Conservation (phyloP, 2,329 filamentous ascomycete genomes). For the Beauveria medogensis region DNA sequence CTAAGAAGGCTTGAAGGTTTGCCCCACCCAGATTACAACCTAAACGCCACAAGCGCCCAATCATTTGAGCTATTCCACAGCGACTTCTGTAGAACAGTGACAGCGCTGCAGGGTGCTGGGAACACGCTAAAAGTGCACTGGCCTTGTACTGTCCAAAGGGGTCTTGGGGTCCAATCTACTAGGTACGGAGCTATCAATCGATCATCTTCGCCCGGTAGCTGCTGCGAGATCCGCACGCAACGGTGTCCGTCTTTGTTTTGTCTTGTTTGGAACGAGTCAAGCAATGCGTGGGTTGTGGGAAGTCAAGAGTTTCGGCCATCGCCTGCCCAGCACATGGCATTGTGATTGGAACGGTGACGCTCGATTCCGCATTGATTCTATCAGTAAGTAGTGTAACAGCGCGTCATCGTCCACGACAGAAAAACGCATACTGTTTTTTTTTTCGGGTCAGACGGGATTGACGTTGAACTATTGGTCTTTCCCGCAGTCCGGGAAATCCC, state of each 20-base stretch:
- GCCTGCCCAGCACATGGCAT: not conserved
- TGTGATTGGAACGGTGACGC: not conserved
- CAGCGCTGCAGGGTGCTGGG: not conserved
- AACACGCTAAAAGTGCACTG: not conserved
- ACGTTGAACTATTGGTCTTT: not conserved
- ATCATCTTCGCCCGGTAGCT: not conserved
- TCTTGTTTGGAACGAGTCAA: not conserved
- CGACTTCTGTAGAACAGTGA: not conserved
- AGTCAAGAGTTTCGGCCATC: not conserved
- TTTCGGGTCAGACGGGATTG: not conserved
- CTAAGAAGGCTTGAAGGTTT: not conserved
- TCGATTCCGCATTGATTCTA: not conserved
- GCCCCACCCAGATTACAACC: slow-evolving; percentile 1
- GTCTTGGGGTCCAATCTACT: not conserved
- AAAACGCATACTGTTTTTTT: not conserved
- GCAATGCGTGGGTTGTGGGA: not conserved
- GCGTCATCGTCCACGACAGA: not conserved
- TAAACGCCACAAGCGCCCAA: slow-evolving; percentile 9
- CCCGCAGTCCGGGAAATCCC: not conserved
- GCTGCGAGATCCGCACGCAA: slow-evolving; percentile 6
- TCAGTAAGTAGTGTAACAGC: not conserved
- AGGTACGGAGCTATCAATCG: not conserved
- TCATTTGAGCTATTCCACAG: not conserved
- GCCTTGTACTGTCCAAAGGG: not conserved
- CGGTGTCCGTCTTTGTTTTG: not conserved